Evolutionary conservation across 345 rosid genomes (phyloP).

Genomic region (Brassica juncea): DNA sequence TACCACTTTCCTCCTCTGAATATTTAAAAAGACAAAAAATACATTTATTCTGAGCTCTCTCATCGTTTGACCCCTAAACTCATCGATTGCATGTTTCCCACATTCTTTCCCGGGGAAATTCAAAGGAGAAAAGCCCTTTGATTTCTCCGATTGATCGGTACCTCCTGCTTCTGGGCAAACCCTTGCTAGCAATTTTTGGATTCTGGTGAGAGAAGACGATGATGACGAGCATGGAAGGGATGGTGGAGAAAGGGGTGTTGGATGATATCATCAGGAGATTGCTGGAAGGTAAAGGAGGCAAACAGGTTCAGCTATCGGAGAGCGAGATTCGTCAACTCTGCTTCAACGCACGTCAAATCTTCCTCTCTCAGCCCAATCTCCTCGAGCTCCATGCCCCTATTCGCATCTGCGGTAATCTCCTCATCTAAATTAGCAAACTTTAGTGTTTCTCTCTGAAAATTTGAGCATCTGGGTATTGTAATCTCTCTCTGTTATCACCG

Average conservation of each 20-base stretch:
- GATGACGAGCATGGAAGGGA: slow-evolving; percentile 79
- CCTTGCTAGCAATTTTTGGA: slow-evolving; percentile 2
- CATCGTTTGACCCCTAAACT: slow-evolving; percentile 39
- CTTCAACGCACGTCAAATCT: slow-evolving; percentile 85
- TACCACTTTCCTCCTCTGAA: slow-evolving; percentile 21
- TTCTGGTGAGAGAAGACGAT: slow-evolving; percentile 42
- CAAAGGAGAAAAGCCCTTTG: background rate
- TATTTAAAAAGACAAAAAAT: slow-evolving; percentile 1
- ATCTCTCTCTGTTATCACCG: background rate
- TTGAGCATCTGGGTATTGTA: background rate
- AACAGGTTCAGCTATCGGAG: slow-evolving; percentile 94
- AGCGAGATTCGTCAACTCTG: slow-evolving; percentile 97
- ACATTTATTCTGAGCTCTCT: slow-evolving; percentile 27
- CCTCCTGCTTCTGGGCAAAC: slow-evolving; percentile 2
- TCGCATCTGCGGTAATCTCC: slow-evolving; percentile 67
- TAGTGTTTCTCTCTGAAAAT: background rate
- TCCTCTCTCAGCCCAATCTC: slow-evolving; percentile 80
- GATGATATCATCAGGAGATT: slow-evolving; percentile 91
- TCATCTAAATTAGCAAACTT: background rate
- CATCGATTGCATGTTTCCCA: slow-evolving; percentile 25
- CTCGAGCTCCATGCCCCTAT: slow-evolving; percentile 77
- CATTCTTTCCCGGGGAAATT: slow-evolving; percentile 22
- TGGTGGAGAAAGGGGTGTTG: slow-evolving; percentile 73
- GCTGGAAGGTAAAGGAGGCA: slow-evolving; percentile 83
- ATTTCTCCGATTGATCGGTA: slow-evolving; percentile 18